Base-by-base conservation (phyloP, 148 eudicot genomes). In the Drosera capensis region DNA sequence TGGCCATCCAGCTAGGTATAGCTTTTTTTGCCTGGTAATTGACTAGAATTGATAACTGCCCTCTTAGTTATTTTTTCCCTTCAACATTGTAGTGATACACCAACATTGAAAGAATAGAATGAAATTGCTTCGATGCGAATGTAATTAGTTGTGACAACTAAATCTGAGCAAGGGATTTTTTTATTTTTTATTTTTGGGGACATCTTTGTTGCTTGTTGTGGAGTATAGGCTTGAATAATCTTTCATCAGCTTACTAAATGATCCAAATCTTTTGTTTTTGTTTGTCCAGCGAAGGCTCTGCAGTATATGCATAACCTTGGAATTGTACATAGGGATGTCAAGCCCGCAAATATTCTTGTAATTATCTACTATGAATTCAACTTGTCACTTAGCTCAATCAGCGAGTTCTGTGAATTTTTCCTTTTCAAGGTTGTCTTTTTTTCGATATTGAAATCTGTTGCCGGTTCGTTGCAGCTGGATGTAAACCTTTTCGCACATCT, bases 261-360 rank as follows among this genome's bases (percentile, higher is more conserved):
- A 15, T 21, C 21, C 40, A 16, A 15, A 9, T 52, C 29, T 28
- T 56, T 31, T 25, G 44, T 18, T 20, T 46, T 69, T 52, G 49
- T 14, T 47, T 64, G 62, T 56, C 60, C 92, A 90, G 99, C 95
- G 58, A 76, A 74, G 60, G 78, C 95, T 61, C 46, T 90, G 78
- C 71, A 69, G 45, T 74, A 78, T 68, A 78, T 90, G 37, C 93
- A 80, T 65, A 67, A 68, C 54, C 79, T 84, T 57, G 95, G 95
- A 48, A 72, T 90, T 57, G 65, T 90, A 46, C 99, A 90, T 58
- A 73, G 99, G 60, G 99, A 90, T 75, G 76, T 90, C 56, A 90
- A 90, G 74, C 94, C 99, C 21, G 81, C 79, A 52, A 90, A 90
- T 66, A 72, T 90, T 66, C 99, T 90, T 64, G 99, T 90, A 90